These are phyloP conservation scores for Trifolium subterraneum DNA, from an alignment of 306 rosid species.

Conservation along the genomic window DNA sequence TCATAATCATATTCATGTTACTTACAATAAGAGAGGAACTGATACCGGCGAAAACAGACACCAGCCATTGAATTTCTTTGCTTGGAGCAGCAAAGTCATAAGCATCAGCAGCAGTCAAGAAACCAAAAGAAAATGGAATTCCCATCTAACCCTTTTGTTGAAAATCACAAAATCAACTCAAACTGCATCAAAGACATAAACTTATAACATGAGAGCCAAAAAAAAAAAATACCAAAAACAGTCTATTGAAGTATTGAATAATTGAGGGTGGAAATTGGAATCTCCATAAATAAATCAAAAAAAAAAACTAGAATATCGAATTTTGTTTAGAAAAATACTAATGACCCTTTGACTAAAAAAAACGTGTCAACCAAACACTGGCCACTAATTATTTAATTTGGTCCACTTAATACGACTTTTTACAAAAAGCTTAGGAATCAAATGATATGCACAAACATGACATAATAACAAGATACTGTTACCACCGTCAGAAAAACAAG, in stretches of 20 bases:
- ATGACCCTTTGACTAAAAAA: conserved; percentile 5
- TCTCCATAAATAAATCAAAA: background rate
- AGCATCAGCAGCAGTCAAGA: conserved; percentile 37
- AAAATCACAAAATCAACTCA: conserved; percentile 36
- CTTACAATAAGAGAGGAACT: conserved; percentile 75
- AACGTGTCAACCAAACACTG: background rate
- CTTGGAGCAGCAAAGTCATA: conserved; percentile 40
- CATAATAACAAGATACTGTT: background rate
- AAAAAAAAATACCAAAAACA: conserved; percentile 25
- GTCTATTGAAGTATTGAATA: conserved; percentile 24
- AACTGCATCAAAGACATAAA: conserved; percentile 43
- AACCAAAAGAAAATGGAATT: conserved; percentile 42
- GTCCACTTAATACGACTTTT: background rate
- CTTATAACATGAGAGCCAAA: conserved; percentile 4
- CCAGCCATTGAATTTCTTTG: conserved; percentile 69
- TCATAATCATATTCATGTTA: conserved; percentile 7
- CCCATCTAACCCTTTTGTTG: conserved; percentile 50
- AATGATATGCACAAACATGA: background rate
- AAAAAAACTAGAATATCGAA: background rate
- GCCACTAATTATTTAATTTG: background rate
- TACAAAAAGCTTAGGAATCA: background rate
- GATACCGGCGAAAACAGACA: conserved; percentile 63
- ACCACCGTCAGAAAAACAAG: background rate
- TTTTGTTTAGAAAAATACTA: background rate
- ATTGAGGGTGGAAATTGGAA: conserved; percentile 11